Evolutionary conservation across 2,329 filamentous ascomycete genomes (phyloP).

Genomic region (Arthrinium puccinioides): DNA sequence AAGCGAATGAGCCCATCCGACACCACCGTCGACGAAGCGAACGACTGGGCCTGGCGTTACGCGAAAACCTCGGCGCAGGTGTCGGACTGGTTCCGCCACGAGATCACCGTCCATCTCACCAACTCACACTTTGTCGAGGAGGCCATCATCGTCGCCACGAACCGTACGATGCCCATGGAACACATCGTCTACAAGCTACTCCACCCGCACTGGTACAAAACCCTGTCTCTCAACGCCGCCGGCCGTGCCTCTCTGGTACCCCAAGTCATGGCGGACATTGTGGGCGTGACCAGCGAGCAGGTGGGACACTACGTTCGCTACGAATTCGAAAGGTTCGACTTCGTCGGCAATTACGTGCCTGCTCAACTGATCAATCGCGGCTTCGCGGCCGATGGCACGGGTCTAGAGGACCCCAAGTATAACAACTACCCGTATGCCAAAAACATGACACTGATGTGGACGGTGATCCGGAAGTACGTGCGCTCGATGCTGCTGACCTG

Average conservation of each 20-base stretch:
- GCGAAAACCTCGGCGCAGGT: constrained; percentile 42
- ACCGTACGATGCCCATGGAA: constrained; percentile 31
- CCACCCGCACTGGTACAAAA: constrained; percentile 42
- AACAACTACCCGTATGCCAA: constrained; percentile 41
- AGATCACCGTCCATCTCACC: constrained; percentile 37
- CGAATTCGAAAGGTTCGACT: constrained; percentile 37
- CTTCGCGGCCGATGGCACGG: constrained; percentile 27
- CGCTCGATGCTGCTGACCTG: constrained; percentile 25
- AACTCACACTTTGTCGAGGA: constrained; percentile 40
- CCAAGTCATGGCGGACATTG: constrained; percentile 32
- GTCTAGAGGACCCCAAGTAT: constrained; percentile 28
- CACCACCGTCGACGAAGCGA: constrained; percentile 22
- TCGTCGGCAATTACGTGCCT: constrained; percentile 35
- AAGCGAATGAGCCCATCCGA: constrained; percentile 26
- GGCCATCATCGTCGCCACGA: constrained; percentile 36
- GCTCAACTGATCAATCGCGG: constrained; percentile 35
- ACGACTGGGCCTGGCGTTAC: constrained; percentile 45
- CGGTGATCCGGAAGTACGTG: constrained; percentile 32
- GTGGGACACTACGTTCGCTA: constrained; percentile 28
- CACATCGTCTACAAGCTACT: constrained; percentile 36
- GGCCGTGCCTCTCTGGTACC: constrained; percentile 37
- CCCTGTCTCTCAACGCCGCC: constrained; percentile 39
- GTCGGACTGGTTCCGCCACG: constrained; percentile 41
- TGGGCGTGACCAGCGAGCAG: constrained; percentile 30
- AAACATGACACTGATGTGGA: constrained; percentile 38